These are phyloP conservation scores for Phytophthora tubulina DNA, from an alignment of 352 stramenopile species.

Conservation along the genomic window DNA sequence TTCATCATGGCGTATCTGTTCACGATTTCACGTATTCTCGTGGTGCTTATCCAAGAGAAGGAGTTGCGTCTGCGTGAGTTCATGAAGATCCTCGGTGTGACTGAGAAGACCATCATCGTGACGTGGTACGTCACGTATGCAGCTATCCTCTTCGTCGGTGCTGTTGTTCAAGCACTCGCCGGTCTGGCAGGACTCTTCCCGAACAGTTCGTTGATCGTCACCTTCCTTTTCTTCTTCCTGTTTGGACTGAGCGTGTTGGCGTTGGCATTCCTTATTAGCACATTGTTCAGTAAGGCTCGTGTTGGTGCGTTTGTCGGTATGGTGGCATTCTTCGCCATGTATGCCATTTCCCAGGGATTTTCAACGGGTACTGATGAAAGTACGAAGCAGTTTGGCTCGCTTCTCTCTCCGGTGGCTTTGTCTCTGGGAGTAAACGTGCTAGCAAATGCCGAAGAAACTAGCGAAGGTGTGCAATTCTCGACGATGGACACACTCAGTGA, in stretches of 20 bases:
- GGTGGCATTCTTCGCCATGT: constrained; percentile 88
- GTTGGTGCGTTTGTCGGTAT: constrained; percentile 72
- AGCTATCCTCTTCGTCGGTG: constrained; percentile 76
- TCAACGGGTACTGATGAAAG: constrained; percentile 24
- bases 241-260: constrained; percentile 57
- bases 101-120: constrained; percentile 64
- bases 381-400: constrained; percentile 50
- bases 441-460: constrained; percentile 51
- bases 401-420: constrained; percentile 69
- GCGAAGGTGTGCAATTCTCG: constrained; percentile 51
- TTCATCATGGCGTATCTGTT: constrained; percentile 93
- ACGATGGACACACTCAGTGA: constrained; percentile 48
- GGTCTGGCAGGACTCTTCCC: constrained; percentile 52
- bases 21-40: constrained; percentile 83
- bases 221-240: constrained; percentile 86
- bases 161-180: constrained; percentile 60
- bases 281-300: constrained; percentile 78
- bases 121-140: constrained; percentile 91
- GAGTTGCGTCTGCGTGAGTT: constrained; percentile 89
- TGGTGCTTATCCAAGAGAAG: constrained; percentile 90
- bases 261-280: constrained; percentile 61
- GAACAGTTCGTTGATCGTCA: constrained; percentile 55
- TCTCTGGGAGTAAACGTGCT: constrained; percentile 66
- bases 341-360: constrained; percentile 64
- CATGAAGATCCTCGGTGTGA: constrained; percentile 93